Evolutionary conservation across 331 rosid species (phyloP), one percentile per base, ranked within the genome.

Genomic region (Malus hybrid): DNA sequence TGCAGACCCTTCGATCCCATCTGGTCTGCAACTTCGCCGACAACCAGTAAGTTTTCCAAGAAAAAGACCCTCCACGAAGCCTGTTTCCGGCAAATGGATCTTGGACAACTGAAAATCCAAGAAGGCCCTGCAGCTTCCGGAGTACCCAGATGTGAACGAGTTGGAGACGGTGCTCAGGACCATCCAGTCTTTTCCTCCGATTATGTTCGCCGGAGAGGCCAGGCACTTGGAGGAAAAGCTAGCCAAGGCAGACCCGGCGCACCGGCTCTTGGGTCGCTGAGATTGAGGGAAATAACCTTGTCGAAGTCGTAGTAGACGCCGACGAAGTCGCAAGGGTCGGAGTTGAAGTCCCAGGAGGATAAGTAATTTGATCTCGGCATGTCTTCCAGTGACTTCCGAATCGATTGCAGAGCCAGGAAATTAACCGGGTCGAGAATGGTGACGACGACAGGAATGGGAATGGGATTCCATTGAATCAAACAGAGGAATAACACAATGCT

Each of bases 311-410:
- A 95, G 75, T 79, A 92, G 32, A 95, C 96, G 18, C 99, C 99
- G 78, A 92, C 73, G 80, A 95, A 95, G 54, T 73, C 85, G 67
- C 99, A 95, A 0, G 99, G 99, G 76, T 95, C 99, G 9, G 97
- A 82, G 10, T 97, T 95, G 89, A 95, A 95, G 76, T 95, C 99
- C 99, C 99, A 95, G n/a, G 97, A 85, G 1, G 93, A 66, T 29
- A 95, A 89, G 80, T 90, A 95, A 42, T 75, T 82, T 1, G 99
- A 95, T 14, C 97, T 97, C 0, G 97, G 97, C 87, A 92, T 72
- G 76, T 95, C 99, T 1, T 88, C 62, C 0, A 95, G 84, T 19
- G 87, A 83, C 78, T 90, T 95, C 4, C 87, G 84, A 71, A 92
- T 86, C 1, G 97, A 88, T 82, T 95, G 99, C 34, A 95, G 87